Conservation (phyloP, 352 stramenopile genomes). For the Globisporangium nunn region DNA sequence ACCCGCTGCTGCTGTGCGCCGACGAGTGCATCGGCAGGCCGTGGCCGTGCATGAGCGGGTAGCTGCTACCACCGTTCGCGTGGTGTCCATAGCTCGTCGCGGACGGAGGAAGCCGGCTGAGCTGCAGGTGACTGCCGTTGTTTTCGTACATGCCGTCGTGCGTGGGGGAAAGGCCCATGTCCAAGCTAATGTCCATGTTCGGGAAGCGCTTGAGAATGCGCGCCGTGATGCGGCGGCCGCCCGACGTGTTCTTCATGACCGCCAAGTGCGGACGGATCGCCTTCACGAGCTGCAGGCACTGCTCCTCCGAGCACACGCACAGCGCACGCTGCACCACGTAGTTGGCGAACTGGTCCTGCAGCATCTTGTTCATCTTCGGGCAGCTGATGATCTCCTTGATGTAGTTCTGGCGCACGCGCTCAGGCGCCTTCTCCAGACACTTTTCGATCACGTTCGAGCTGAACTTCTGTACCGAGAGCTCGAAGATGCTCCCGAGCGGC, state of each 20-base stretch:
- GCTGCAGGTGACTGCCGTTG: conserved; percentile 8
- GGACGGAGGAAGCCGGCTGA: conserved; percentile 6
- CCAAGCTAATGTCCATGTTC: conserved; percentile 88
- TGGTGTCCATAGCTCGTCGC: conserved; percentile 8
- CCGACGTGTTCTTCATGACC: conserved; percentile 92
- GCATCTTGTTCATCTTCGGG: conserved; percentile 89
- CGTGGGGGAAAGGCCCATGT: conserved; percentile 33
- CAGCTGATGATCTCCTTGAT: conserved; percentile 70
- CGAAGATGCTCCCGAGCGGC: conserved; percentile 88
- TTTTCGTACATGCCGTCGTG: conserved; percentile 27
- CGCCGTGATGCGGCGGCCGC: conserved; percentile 91
- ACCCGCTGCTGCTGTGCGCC: conserved; percentile 5
- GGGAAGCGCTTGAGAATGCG: conserved; percentile 96
- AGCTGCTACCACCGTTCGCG: neutral
- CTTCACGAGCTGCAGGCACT: conserved; percentile 92
- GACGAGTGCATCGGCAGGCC: conserved; percentile 2
- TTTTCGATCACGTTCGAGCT: conserved; percentile 99
- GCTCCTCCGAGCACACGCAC: conserved; percentile 91
- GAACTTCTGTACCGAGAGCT: conserved; percentile 98
- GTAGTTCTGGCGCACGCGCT: conserved; percentile 66
- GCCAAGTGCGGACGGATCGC: conserved; percentile 94
- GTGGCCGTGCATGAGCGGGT: neutral
- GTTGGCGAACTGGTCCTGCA: conserved; percentile 98
- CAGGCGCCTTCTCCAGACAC: conserved; percentile 92
- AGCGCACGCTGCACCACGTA: conserved; percentile 97